Base-by-base conservation (phyloP, 768 basidiomycete species). In the Holtermannia corniformis region DNA sequence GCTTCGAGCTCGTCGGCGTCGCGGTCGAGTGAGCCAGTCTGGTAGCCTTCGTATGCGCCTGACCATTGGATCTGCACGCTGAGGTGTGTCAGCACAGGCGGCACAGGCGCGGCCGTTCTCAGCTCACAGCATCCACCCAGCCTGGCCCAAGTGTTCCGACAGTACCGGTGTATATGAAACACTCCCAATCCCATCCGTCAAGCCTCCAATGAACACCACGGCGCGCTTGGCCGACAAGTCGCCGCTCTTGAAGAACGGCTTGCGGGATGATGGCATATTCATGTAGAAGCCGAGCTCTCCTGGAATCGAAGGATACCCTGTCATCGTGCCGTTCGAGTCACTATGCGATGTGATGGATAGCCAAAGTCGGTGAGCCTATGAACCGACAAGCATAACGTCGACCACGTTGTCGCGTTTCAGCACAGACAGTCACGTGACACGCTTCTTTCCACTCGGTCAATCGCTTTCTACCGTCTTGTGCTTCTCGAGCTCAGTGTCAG, bases 51-150 rank as follows among this genome's bases (percentile, higher is more conserved):
- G 45, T 67, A 67, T 4, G 66, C 63, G 2, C 58, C 56, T 16
- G 54, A 51, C 65, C 64, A 67, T 46, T 68, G 63, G 16, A 64
- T 60, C 41, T 65, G 68, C 1, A 61, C 57, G 3, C 70, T 71
- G 53, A 2, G 22, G 22, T 28, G 4, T 41, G 12, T 13, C 23
- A 12, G 20, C 10, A 7, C 7, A 16, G 14, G 19, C 11, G 24
- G 11, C 5, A 27, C 19, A 16, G 26, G 23, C n/a, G n/a, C n/a
- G n/a, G n/a, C n/a, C n/a, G n/a, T n/a, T n/a, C 7, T 37, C 32
- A 7, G 16, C 66, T 60, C 49, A 69, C 67, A 71, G 45, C 37
- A 60, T 65, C 62, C 67, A 71, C 5, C 59, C 61, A 13, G 47
- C 52, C 32, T 56, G 49, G 5, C 40, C 49, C 12, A 66, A 26